Evolutionary conservation across 306 rosid species (phyloP), one percentile per base, ranked within the genome.

Genomic region (Alnus glutinosa): DNA sequence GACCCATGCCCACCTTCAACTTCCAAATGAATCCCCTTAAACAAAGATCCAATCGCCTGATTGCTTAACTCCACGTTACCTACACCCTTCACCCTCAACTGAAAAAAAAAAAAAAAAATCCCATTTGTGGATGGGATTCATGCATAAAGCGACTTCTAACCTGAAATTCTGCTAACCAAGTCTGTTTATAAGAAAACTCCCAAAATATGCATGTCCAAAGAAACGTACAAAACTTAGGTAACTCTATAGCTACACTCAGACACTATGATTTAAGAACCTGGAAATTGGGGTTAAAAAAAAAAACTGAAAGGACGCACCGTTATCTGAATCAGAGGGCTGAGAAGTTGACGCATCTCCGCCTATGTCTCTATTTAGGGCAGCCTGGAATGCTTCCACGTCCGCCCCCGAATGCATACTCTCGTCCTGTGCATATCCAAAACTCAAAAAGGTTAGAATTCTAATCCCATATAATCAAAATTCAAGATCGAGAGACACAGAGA

Each of bases 351-450:
- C 78, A 76, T 88, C 96, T 74, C 96, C 97, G n/a, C 88, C 92
- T 5, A 92, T 88, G 84, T 92, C 96, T 88, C 90, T 87, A 73
- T 87, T 89, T 73, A 92, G 80, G 55, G 97, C 96, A 76, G 93
- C 97, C 87, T 92, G 96, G 46, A 94, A 92, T 37, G 97, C 97
- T 81, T 89, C 98, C 77, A 92, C 94, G 10, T 91, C 96, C 1
- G 91, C 96, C 61, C 97, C 96, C 3, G 97, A 92, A 83, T 92
- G 97, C 96, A 92, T 92, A 44, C 87, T 89, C 75, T 94, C 98
- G 59, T 94, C 97, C 97, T 94, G 80, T 46, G 47, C 75, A 83
- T 70, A 75, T 23, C 48, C 76, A 64, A 77, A 62, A 19, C 49
- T 63, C 71, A 46, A 11, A 39, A 77, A 7, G 71, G 44, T 32